A percentile compares a stretch with the other conserved stretches of the same genome.
Evolutionary conservation across 2,329 filamentous ascomycete genomes (phyloP).

Genomic region (Fusarium hostae): DNA sequence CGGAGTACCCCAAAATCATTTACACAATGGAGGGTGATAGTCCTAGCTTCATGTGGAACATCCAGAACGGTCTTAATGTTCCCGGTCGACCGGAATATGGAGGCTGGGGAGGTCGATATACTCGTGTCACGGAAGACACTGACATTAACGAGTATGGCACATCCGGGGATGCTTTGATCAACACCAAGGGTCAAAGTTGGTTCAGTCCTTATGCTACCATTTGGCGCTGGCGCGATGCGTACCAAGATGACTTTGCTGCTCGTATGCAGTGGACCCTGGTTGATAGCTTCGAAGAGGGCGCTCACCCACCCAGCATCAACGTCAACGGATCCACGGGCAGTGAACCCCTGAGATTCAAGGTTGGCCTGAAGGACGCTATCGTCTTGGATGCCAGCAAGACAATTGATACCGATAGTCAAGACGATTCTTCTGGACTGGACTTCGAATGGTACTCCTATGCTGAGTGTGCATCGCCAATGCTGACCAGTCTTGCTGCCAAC

Average conservation of each 20-base stretch:
- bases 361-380: neutral
- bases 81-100: constrained; percentile 5
- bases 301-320: neutral
- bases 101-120: constrained; percentile 16
- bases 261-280: constrained; percentile 14
- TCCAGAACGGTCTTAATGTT: constrained; percentile 6
- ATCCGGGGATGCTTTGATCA: neutral
- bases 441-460: constrained; percentile 19
- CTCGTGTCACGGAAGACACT: neutral
- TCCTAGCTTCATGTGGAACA: constrained; percentile 7
- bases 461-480: neutral
- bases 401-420: neutral
- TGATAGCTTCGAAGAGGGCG: neutral
- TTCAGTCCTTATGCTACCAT: constrained; percentile 17
- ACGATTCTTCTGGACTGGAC: neutral
- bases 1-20: neutral
- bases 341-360: neutral
- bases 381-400: constrained; percentile 1
- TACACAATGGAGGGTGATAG: constrained; percentile 16
- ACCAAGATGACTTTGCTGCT: constrained; percentile 20
- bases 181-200: neutral
- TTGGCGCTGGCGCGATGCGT: constrained; percentile 19
- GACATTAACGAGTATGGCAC: constrained; percentile 15
- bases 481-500: neutral
- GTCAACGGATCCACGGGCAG: neutral